A percentile compares a stretch with the other conserved stretches of the same genome.
phyloP scores from a whole-genome alignment of 768 basidiomycete genomes.

The Lactarius vividus region DNA sequence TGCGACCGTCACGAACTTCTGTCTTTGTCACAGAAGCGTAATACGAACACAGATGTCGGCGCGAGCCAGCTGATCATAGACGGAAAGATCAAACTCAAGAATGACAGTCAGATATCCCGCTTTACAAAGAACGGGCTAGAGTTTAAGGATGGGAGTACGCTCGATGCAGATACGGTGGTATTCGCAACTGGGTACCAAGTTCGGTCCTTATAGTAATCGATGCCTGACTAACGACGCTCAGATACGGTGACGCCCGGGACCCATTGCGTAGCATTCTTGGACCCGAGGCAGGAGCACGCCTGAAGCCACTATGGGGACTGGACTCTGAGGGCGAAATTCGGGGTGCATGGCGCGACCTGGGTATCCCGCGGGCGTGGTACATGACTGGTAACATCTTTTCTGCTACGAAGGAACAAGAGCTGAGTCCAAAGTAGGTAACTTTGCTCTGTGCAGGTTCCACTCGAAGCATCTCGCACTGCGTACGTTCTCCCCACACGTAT shows the following conservation, averaged over 20 bases:
- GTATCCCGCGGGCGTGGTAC: conserved; percentile 53
- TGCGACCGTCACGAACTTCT: conserved; percentile 28
- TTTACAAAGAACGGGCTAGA: conserved; percentile 41
- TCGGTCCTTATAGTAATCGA: not conserved
- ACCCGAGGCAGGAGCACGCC: conserved; percentile 41
- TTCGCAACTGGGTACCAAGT: conserved; percentile 46
- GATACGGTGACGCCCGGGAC: conserved; percentile 44
- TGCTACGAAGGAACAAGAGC: not conserved
- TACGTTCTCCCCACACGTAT: conserved; percentile 38
- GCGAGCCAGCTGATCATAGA: conserved; percentile 44
- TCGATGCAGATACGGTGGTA: conserved; percentile 50
- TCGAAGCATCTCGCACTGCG: conserved; percentile 66
- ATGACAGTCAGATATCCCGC: conserved; percentile 41
- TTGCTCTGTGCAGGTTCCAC: conserved; percentile 61
- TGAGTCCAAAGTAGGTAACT: conserved; percentile 41
- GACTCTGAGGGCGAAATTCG: conserved; percentile 62
- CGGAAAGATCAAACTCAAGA: conserved; percentile 49
- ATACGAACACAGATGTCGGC: conserved; percentile 36
- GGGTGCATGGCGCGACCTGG: conserved; percentile 50
- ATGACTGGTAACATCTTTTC: conserved; percentile 36
- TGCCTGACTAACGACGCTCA: conserved; percentile 26
- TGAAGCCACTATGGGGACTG: conserved; percentile 62
- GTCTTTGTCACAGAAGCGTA: not conserved
- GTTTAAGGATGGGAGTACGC: conserved; percentile 42
- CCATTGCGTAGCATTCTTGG: conserved; percentile 47